phyloP scores from a whole-genome alignment of 1,139 yeast genomes.

The Zhuliangozyma blackwelliae region DNA sequence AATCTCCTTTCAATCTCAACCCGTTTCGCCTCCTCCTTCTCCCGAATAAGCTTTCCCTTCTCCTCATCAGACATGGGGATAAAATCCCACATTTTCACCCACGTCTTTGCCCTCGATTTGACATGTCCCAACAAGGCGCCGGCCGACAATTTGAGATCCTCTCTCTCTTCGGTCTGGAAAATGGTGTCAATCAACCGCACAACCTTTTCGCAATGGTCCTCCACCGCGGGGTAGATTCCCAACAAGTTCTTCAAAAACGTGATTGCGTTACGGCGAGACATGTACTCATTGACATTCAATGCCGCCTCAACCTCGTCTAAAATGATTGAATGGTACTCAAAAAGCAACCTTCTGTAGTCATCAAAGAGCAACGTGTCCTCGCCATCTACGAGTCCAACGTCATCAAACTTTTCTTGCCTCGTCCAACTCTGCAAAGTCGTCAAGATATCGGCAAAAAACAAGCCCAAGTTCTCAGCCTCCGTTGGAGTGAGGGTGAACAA shows the following conservation, averaged over 20 bases:
- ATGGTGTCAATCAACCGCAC: conserved; percentile 47
- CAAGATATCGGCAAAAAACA: conserved; percentile 62
- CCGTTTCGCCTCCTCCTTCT: conserved; percentile 15
- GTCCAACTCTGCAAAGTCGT: conserved; percentile 44
- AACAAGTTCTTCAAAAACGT: conserved; percentile 69
- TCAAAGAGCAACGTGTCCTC: conserved; percentile 20
- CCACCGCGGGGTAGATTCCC: conserved; percentile 63
- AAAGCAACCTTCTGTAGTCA: conserved; percentile 41
- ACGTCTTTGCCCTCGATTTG: conserved; percentile 50
- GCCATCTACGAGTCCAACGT: conserved; percentile 9
- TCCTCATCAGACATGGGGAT: conserved; percentile 39
- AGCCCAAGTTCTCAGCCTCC: conserved; percentile 81
- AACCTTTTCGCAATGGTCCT: conserved; percentile 60
- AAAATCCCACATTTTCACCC: conserved; percentile 61
- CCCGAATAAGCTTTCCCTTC: conserved; percentile 18
- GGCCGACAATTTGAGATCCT: conserved; percentile 77
- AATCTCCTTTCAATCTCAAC: conserved; percentile 14
- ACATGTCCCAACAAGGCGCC: conserved; percentile 74
- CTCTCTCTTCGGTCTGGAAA: conserved; percentile 56
- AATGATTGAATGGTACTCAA: conserved; percentile 52
- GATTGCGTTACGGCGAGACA: conserved; percentile 78
- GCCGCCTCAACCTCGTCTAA: conserved; percentile 45
- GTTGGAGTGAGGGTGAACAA: conserved; percentile 67
- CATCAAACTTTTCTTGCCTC: conserved; percentile 17
- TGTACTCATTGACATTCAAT: conserved; percentile 59